phyloP scores from a whole-genome alignment of 2,329 filamentous ascomycete species.

The Botrytis cinerea region DNA sequence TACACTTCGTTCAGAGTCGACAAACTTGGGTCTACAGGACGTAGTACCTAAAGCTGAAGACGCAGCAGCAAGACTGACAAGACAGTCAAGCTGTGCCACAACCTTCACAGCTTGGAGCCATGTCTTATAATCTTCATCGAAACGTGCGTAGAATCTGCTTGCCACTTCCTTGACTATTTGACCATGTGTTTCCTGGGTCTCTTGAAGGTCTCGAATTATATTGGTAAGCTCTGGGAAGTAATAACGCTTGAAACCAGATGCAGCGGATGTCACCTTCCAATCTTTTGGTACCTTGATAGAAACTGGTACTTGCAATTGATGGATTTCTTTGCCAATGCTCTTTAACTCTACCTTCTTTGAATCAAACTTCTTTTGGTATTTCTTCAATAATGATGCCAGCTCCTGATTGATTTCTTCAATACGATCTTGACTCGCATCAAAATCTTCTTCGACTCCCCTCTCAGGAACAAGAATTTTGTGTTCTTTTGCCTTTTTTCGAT shows the following conservation, averaged over 20 bases:
- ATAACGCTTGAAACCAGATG: slow-evolving; percentile 85
- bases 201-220: slow-evolving; percentile 84
- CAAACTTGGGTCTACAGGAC: slow-evolving; percentile 84
- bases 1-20: slow-evolving; percentile 80
- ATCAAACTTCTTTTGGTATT: slow-evolving; percentile 71
- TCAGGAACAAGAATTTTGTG: slow-evolving; percentile 83
- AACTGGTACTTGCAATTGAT: slow-evolving; percentile 91
- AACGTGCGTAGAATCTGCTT: slow-evolving; percentile 78
- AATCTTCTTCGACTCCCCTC: slow-evolving; percentile 85
- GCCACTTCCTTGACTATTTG: slow-evolving; percentile 89
- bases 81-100: slow-evolving; percentile 88
- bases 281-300: slow-evolving; percentile 76
- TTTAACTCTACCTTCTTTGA: slow-evolving; percentile 70
- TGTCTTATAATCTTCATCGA: slow-evolving; percentile 79
- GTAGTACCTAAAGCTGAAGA: slow-evolving; percentile 82
- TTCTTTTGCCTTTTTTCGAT: slow-evolving; percentile 75
- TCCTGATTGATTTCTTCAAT: slow-evolving; percentile 76
- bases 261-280: slow-evolving; percentile 97
- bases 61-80: slow-evolving; percentile 89
- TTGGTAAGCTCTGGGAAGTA: slow-evolving; percentile 83
- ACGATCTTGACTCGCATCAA: slow-evolving; percentile 76
- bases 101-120: slow-evolving; percentile 93
- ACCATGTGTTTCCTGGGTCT: slow-evolving; percentile 89
- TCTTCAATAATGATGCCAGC: slow-evolving; percentile 69
- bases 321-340: slow-evolving; percentile 95